These are phyloP conservation scores for Saccharomyces hybrid DNA, from an alignment of 1,139 yeast genomes.

Conservation along the genomic window DNA sequence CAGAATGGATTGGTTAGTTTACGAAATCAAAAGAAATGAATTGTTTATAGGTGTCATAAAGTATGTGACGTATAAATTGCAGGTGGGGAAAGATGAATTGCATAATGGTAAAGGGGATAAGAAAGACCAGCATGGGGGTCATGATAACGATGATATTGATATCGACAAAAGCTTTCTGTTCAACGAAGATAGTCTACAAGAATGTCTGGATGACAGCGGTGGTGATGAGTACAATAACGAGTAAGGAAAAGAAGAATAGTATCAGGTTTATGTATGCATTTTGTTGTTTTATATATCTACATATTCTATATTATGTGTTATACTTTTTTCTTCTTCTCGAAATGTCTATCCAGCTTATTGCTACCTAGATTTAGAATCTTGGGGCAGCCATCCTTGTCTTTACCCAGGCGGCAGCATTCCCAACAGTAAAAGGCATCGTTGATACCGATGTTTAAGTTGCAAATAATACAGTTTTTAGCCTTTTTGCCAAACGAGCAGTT, in stretches of 20 bases:
- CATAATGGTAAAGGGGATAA: background rate
- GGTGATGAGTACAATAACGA: background rate
- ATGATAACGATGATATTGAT: conserved; percentile 1
- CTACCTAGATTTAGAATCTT: conserved; percentile 74
- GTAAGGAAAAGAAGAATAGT: background rate
- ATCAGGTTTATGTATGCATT: background rate
- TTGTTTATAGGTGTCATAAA: conserved; percentile 38
- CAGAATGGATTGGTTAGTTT: conserved; percentile 48
- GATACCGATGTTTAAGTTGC: conserved; percentile 49
- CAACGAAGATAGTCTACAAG: conserved; percentile 1
- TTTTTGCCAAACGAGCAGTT: conserved; percentile 74
- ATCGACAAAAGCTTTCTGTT: conserved; percentile 3
- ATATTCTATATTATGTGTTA: conserved; percentile 4
- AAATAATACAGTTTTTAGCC: conserved; percentile 61
- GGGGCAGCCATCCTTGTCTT: conserved; percentile 91
- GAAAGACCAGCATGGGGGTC: conserved; percentile 3
- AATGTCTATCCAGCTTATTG: conserved; percentile 59
- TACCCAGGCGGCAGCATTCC: conserved; percentile 75
- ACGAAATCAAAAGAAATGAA: conserved; percentile 41
- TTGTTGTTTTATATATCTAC: background rate
- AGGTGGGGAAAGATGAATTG: background rate
- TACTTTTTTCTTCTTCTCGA: conserved; percentile 38
- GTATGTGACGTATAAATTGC: conserved; percentile 14
- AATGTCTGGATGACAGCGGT: background rate
- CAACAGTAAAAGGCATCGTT: conserved; percentile 75